Conservation (phyloP, 1,139 yeast species). For the Debaryomyces sp. region DNA sequence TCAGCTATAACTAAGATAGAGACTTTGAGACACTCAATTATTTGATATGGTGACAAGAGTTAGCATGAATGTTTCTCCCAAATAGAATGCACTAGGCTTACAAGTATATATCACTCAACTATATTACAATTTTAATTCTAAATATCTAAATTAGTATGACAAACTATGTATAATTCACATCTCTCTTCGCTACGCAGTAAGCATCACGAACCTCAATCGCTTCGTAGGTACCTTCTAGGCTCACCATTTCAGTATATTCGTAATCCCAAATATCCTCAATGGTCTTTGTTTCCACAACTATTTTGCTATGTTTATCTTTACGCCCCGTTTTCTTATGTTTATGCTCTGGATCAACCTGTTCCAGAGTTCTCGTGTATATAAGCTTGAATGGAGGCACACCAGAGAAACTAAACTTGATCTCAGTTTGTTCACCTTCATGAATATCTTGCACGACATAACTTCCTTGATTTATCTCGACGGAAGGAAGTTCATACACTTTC, state of each 20-base stretch:
- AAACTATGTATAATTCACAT: slow-evolving; percentile 4
- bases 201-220: slow-evolving; percentile 86
- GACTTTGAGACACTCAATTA: too few relatives aligned
- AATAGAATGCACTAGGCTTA: too few relatives aligned
- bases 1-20: too few relatives aligned
- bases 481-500: slow-evolving; percentile 77
- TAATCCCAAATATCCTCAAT: slow-evolving; percentile 68
- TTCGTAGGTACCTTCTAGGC: slow-evolving; percentile 91
- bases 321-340: slow-evolving; percentile 21
- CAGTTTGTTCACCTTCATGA: slow-evolving; percentile 88
- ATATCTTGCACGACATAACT: slow-evolving; percentile 72
- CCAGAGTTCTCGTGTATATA: slow-evolving; percentile 54
- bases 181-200: slow-evolving; percentile 61
- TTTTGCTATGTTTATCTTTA: slow-evolving; percentile 26
- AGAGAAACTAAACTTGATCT: slow-evolving; percentile 63
- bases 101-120: neutral
- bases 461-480: slow-evolving; percentile 86
- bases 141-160: neutral
- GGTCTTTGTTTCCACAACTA: slow-evolving; percentile 74
- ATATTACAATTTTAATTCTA: slow-evolving; percentile 1
- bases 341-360: slow-evolving; percentile 52
- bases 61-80: too few relatives aligned
- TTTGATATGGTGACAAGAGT: too few relatives aligned
- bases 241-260: slow-evolving; percentile 73
- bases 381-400: slow-evolving; percentile 77